Conservation (phyloP, 1,284 basidiomycete genomes). For the Rhodotorula sp. region DNA sequence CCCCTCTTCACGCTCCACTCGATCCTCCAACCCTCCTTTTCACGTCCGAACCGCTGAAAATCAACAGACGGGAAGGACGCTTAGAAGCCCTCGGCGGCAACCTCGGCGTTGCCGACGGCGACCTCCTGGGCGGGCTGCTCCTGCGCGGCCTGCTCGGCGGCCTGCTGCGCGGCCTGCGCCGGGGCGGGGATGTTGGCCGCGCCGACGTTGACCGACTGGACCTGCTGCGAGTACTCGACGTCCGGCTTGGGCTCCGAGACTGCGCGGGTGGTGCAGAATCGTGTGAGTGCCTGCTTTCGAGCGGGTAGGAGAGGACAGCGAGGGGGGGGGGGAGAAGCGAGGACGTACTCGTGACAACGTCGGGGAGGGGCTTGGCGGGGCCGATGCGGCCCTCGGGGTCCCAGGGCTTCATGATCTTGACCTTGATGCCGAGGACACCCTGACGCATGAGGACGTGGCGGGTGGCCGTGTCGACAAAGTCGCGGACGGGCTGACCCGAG, state of each 20-base stretch:
- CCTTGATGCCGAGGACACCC: slow-evolving; percentile 99
- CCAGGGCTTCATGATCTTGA: slow-evolving; percentile 99
- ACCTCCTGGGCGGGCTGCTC: slow-evolving; percentile 25
- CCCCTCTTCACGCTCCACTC: no score
- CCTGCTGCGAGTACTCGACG: slow-evolving; percentile 48
- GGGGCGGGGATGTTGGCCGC: slow-evolving; percentile 38
- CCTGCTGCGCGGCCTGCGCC: slow-evolving; percentile 24
- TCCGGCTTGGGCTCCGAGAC: slow-evolving; percentile 58
- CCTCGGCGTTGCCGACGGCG: slow-evolving; percentile 20
- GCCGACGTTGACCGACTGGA: slow-evolving; percentile 39
- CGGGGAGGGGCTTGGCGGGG: slow-evolving; percentile 91
- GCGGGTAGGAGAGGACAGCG: not conserved
- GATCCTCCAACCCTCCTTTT: no score
- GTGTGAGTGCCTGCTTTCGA: not conserved
- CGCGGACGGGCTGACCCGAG: slow-evolving; percentile 96
- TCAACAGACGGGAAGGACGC: not conserved
- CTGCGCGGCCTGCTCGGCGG: slow-evolving; percentile 14
- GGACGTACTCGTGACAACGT: slow-evolving; percentile 78
- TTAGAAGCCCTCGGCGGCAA: slow-evolving; percentile 30
- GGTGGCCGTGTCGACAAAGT: slow-evolving; percentile 98
- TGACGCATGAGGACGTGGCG: slow-evolving; percentile 98
- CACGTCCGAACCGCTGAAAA: no score
- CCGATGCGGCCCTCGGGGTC: slow-evolving; percentile 88
- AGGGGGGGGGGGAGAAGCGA: no score
- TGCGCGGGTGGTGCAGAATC: not conserved